Evolutionary conservation across 1,284 basidiomycete genomes (phyloP).

Genomic region (Malassezia dermatis): DNA sequence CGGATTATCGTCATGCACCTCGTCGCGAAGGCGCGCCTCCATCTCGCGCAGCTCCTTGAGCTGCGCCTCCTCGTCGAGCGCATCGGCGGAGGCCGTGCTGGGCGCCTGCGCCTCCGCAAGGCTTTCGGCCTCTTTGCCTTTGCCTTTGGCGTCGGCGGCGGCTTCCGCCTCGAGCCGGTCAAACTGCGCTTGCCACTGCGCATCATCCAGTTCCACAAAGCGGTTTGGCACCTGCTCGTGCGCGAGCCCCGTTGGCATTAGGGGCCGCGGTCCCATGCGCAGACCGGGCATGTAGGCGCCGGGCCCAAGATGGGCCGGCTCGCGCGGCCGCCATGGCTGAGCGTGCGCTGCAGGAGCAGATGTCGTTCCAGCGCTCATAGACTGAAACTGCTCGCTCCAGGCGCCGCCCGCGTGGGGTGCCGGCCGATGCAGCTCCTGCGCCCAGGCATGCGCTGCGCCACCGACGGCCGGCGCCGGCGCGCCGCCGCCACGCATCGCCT

Average conservation of each 20-base stretch:
- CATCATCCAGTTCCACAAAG: slow-evolving; percentile 32
- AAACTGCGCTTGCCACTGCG: slow-evolving; percentile 43
- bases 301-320: not conserved
- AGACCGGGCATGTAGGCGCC: not conserved
- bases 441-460: slow-evolving; percentile 22
- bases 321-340: not conserved
- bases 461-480: not conserved
- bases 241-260: not conserved
- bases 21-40: slow-evolving; percentile 30
- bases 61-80: slow-evolving; percentile 20
- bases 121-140: slow-evolving; percentile 23
- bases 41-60: slow-evolving; percentile 37
- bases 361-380: not conserved
- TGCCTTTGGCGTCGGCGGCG: slow-evolving; percentile 30
- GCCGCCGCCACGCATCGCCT: slow-evolving; percentile 22
- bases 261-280: not conserved
- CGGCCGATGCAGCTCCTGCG: slow-evolving; percentile 29
- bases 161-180: slow-evolving; percentile 32
- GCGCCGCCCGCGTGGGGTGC: not conserved
- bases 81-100: not conserved
- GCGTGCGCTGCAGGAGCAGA: not conserved
- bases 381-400: slow-evolving; percentile 13
- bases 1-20: slow-evolving; percentile 26
- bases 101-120: not conserved
- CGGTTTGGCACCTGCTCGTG: not conserved